Evolutionary conservation across 768 basidiomycete species (phyloP).

Genomic region (Lentinula lateritia): DNA sequence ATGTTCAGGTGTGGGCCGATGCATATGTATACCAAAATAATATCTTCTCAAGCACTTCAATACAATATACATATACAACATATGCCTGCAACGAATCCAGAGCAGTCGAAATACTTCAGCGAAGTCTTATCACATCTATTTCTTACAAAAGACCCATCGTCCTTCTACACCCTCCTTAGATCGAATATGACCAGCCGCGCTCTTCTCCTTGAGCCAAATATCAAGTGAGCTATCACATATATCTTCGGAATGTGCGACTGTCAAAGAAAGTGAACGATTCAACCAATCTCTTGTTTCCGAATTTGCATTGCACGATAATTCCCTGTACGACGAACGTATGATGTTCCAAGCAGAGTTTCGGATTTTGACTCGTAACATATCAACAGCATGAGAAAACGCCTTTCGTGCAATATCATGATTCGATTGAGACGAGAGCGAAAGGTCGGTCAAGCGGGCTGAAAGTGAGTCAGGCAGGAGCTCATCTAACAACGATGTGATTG

Average conservation of each 20-base stretch:
- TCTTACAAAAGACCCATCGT: slow-evolving; percentile 45
- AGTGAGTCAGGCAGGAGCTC: slow-evolving; percentile 11
- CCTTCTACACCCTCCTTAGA: slow-evolving; percentile 53
- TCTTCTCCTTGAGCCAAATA: slow-evolving; percentile 47
- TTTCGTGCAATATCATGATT: slow-evolving; percentile 23
- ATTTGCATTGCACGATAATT: slow-evolving; percentile 39
- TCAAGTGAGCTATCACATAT: slow-evolving; percentile 25
- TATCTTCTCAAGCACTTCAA: not conserved
- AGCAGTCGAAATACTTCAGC: too few relatives aligned
- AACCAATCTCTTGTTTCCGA: slow-evolving; percentile 42
- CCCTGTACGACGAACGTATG: slow-evolving; percentile 59
- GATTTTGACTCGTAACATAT: slow-evolving; percentile 42
- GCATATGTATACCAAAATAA: not conserved
- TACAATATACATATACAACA: not conserved
- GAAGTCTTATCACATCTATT: too few relatives aligned
- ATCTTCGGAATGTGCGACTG: slow-evolving; percentile 21
- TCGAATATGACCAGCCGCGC: slow-evolving; percentile 39
- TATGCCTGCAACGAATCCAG: not conserved
- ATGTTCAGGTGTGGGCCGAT: not conserved
- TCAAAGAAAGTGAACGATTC: slow-evolving; percentile 39
- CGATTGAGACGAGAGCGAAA: not conserved
- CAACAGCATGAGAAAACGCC: slow-evolving; percentile 41
- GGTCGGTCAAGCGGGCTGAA: not conserved
- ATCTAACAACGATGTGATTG: slow-evolving; percentile 16
- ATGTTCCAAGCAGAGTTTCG: slow-evolving; percentile 54